Evolutionary conservation across 2,329 filamentous ascomycete species (phyloP).

Genomic region (Paraconiothyrium sp.): DNA sequence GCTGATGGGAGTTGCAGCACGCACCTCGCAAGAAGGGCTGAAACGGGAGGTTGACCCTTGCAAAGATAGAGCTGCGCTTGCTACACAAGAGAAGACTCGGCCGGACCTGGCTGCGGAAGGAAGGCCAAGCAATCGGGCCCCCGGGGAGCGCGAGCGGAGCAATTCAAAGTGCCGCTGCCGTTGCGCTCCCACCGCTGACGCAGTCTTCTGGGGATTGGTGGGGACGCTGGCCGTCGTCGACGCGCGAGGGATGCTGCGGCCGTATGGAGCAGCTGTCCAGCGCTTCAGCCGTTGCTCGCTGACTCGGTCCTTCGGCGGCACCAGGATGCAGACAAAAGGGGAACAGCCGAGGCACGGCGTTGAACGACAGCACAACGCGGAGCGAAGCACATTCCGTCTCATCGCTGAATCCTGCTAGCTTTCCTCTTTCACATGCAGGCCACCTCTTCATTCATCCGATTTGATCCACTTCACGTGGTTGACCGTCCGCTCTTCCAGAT

Average conservation of each 20-base stretch:
- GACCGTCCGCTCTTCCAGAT: conserved; percentile 39
- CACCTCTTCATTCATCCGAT: conserved; percentile 18
- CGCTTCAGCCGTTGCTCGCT: conserved; percentile 6
- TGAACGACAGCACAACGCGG: background rate
- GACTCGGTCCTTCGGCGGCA: background rate
- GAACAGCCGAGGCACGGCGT: conserved; percentile 1
- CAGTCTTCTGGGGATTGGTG: too few relatives aligned
- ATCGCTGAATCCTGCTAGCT: background rate
- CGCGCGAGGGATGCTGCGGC: too few relatives aligned
- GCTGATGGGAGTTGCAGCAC: conserved; percentile 1
- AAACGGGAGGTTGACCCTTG: conserved; percentile 5
- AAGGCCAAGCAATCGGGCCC: background rate
- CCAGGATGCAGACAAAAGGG: background rate
- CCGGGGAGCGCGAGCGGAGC: background rate
- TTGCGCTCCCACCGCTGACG: background rate
- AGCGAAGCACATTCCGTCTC: background rate
- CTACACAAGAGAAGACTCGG: background rate
- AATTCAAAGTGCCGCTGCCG: conserved; percentile 1
- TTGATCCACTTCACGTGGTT: conserved; percentile 44
- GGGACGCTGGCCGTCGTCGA: too few relatives aligned
- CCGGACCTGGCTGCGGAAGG: background rate
- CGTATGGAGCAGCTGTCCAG: too few relatives aligned
- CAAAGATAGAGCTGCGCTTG: background rate
- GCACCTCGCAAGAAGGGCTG: conserved; percentile 8
- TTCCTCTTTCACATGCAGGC: too few relatives aligned